Conservation (phyloP, 2,329 filamentous ascomycete genomes). For the Ceratocystis ficicola region DNA sequence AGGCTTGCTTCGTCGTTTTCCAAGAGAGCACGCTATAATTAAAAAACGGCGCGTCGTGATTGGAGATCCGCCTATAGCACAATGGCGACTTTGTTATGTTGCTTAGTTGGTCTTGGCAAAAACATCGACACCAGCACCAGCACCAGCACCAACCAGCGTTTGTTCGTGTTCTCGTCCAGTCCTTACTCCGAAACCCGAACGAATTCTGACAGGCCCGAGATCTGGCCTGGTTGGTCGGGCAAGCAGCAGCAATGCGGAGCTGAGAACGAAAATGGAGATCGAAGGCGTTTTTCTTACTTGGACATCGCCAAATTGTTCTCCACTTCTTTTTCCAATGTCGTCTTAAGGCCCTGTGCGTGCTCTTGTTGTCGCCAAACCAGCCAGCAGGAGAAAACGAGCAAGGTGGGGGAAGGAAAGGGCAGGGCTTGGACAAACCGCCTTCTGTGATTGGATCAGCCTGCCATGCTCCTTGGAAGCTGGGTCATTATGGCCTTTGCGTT, state of each 20-base stretch:
- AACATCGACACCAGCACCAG: background rate
- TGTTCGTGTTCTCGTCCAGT: background rate
- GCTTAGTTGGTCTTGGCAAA: background rate
- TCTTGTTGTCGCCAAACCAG: background rate
- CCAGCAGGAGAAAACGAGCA: background rate
- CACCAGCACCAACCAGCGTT: background rate
- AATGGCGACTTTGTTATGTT: background rate
- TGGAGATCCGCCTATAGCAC: background rate
- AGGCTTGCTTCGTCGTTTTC: background rate
- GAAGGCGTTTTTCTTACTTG: too few relatives aligned
- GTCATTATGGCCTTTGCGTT: background rate
- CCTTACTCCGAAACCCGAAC: background rate
- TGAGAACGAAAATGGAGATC: too few relatives aligned
- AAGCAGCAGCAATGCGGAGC: too few relatives aligned
- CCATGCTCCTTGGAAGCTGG: background rate
- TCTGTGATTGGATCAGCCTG: background rate
- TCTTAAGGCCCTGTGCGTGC: background rate
- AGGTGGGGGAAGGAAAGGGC: background rate
- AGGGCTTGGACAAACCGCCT: background rate
- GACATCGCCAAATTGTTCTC: background rate
- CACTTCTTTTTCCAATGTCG: background rate
- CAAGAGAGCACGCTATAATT: slow-evolving; percentile 1
- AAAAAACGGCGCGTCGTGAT: background rate
- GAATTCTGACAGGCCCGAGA: too few relatives aligned
- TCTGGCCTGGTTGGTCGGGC: too few relatives aligned